A percentile compares a stretch with the other conserved stretches of the same genome.
phyloP scores from a whole-genome alignment of 169 alveolate genomes.

The Eimeria acervulina region DNA sequence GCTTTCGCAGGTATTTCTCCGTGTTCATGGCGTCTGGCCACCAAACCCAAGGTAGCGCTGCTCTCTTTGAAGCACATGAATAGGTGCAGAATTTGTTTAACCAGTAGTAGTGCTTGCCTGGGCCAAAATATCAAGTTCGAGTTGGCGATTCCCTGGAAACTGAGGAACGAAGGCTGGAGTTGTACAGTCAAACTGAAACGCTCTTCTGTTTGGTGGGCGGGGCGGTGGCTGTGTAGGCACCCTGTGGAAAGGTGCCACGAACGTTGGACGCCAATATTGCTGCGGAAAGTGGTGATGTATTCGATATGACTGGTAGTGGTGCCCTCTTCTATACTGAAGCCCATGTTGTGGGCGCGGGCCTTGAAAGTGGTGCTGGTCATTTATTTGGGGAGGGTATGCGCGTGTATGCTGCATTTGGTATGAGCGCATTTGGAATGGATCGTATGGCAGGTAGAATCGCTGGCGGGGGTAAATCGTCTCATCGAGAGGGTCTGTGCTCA shows the following conservation, averaged over 20 bases:
- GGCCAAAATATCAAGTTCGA: conserved; percentile 13
- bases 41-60: conserved; percentile 25
- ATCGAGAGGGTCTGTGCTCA: not conserved
- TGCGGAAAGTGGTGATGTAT: not conserved
- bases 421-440: not conserved
- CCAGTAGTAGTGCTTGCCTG: conserved; percentile 4
- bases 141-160: conserved; percentile 25
- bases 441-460: not conserved
- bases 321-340: not conserved
- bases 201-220: conserved; percentile 3
- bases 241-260: not conserved
- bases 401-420: not conserved
- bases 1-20: conserved; percentile 11
- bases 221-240: not conserved
- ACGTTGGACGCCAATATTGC: not conserved
- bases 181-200: conserved; percentile 3
- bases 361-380: not conserved
- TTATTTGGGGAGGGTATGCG: not conserved
- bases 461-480: not conserved
- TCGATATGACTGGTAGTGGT: not conserved
- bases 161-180: conserved; percentile 20
- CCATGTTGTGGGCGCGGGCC: not conserved
- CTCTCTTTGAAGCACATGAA: not conserved
- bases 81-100: not conserved
- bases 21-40: conserved; percentile 41